Base-by-base conservation (phyloP, 2,329 filamentous ascomycete genomes). In the Lecanicillium sp. region DNA sequence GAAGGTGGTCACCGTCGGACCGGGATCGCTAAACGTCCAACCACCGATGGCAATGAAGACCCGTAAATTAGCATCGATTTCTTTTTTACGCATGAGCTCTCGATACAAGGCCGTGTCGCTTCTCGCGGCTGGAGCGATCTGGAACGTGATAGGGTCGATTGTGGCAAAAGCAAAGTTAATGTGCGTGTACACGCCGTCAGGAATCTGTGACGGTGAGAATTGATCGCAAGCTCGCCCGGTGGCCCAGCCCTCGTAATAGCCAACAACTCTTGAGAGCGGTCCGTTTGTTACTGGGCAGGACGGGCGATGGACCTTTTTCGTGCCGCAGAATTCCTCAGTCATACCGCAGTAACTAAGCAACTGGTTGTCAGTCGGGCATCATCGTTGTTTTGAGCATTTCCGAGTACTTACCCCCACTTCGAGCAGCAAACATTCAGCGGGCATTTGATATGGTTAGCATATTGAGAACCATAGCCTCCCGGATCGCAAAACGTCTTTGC, bases 41-140 rank as follows among this genome's bases (percentile, higher is more conserved):
- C 71, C 71, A 2, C 71, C 68, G 2, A 74, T 51, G 4, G 65
- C 60, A 24, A 74, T 61, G 52, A 58, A 67, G 0, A 64, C 60
- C 52, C 70, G 56, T 0, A 73, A 55, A 2, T 47, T 50, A 0
- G 54, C 53, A n/a, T 60, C 49, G 5, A 39, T 40, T 2, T 48
- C 15, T 52, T 72, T 70, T 0, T 70, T 40, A 2, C 4, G 9
- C 0, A 49, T 46, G 0, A 54, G 5, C 8, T 37, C 15, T 8
- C n/a, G 9, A 29, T 51, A 49, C 10, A 48, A 23, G 8, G 42
- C 33, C 3, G 47, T 44, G 17, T 39, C 17, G 3, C 12, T 26
- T 27, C 35, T 36, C 12, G 12, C 14, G 23, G 33, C 48, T 0
- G 48, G 39, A 0, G 21, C 40, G 2, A 67, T 53, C 0, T 54